Conservation (phyloP, 192 early-diverging fungal genomes). For the Pilobolus umbonatus region DNA sequence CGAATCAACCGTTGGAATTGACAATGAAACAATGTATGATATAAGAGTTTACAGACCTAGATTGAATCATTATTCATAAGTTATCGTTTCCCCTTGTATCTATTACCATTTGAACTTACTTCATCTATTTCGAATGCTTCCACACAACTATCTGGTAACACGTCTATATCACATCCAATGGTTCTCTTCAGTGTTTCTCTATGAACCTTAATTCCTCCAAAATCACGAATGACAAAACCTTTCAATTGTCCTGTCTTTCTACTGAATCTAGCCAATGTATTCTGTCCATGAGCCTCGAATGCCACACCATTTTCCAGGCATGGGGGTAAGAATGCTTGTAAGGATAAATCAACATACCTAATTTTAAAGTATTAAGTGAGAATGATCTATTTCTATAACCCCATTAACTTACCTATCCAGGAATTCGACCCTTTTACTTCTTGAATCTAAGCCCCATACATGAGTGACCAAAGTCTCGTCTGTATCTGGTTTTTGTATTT, state of each 20-base stretch:
- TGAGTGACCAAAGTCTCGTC: constrained; percentile 38
- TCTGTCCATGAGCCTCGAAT: constrained; percentile 64
- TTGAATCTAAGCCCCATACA: constrained; percentile 42
- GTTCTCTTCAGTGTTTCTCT: constrained; percentile 41
- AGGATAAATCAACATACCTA: constrained; percentile 40
- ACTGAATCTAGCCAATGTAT: constrained; percentile 53
- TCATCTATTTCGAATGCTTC: constrained; percentile 38
- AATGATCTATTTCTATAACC: not conserved
- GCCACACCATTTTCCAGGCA: constrained; percentile 57
- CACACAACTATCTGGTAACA: constrained; percentile 52
- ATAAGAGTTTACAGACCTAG: constrained; percentile 53
- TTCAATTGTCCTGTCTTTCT: constrained; percentile 39
- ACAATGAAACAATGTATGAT: constrained; percentile 58
- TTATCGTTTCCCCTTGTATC: constrained; percentile 11
- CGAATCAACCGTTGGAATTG: constrained; percentile 59
- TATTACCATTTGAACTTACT: too few species aligned
- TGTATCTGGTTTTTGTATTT: constrained; percentile 28
- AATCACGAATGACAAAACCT: constrained; percentile 64
- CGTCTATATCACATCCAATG: constrained; percentile 43
- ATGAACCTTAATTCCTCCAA: constrained; percentile 64
- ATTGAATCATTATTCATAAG: constrained; percentile 37
- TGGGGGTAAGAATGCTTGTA: constrained; percentile 59
- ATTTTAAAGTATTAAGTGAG: not conserved
- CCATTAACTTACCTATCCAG: constrained; percentile 28
- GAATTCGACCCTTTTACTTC: constrained; percentile 40